A percentile compares a stretch with the other conserved stretches of the same genome.
These are phyloP conservation scores for Arachnomyces sp. DNA, from an alignment of 2,329 filamentous ascomycete genomes.

Conservation along the genomic window DNA sequence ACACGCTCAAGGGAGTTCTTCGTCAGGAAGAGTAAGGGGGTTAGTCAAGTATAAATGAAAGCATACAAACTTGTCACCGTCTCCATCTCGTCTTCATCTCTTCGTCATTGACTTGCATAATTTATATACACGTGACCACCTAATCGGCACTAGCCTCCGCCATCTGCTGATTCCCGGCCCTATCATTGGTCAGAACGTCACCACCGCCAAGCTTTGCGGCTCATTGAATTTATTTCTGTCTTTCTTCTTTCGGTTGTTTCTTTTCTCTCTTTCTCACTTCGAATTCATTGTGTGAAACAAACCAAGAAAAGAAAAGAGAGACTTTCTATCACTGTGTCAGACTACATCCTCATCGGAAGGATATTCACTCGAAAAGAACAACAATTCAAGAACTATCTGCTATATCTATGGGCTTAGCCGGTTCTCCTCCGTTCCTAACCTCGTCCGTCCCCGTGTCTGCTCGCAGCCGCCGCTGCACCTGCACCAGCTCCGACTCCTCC, in stretches of 20 bases:
- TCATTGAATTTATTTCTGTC: too few relatives aligned
- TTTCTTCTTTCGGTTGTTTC: too few relatives aligned
- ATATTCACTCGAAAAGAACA: constrained; percentile 5
- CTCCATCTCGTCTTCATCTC: background rate
- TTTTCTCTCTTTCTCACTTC: too few relatives aligned
- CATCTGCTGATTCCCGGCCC: too few relatives aligned
- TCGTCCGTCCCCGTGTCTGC: constrained; percentile 18
- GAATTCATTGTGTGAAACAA: too few relatives aligned
- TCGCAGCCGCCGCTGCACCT: constrained; percentile 18
- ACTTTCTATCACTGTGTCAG: constrained; percentile 21
- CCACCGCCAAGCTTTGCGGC: too few relatives aligned
- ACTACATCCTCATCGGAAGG: constrained; percentile 24
- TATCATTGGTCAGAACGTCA: too few relatives aligned
- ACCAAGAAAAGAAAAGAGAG: too few relatives aligned
- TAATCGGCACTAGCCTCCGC: too few relatives aligned
- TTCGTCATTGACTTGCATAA: background rate
- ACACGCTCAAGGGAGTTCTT: constrained; percentile 40
- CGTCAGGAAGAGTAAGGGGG: constrained; percentile 13
- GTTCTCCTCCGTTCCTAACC: constrained; percentile 16
- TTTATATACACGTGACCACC: background rate
- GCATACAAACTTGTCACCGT: too few relatives aligned
- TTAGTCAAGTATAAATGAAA: constrained; percentile 6
- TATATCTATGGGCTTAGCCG: constrained; percentile 17
- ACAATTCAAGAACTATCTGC: constrained; percentile 1
- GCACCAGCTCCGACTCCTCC: constrained; percentile 11